Percentiles rank a stretch among this genome's conserved stretches.
Conservation (phyloP, 495 filamentous ascomycete genomes). For the Hypoxylon intermedium region DNA sequence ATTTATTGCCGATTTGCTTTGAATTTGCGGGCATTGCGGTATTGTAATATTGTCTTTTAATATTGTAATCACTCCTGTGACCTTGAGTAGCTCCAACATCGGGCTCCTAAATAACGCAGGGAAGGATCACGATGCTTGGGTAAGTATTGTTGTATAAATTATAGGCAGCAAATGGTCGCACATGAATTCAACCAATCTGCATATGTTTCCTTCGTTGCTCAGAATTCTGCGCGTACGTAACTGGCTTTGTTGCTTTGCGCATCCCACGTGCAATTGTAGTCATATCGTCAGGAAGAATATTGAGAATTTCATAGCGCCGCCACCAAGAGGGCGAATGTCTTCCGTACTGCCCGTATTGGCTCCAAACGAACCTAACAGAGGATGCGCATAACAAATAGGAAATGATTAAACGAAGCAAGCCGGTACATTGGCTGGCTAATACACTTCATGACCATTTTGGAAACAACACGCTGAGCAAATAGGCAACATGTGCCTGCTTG, state of each 20-base stretch:
- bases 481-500: conserved; percentile 34
- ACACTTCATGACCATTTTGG: conserved; percentile 29
- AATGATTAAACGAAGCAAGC: conserved; percentile 5
- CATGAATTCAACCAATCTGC: conserved; percentile 8
- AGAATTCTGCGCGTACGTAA: background rate
- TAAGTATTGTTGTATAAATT: conserved; percentile 9
- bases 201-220: background rate
- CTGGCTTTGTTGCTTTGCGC: background rate
- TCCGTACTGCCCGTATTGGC: background rate
- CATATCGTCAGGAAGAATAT: conserved; percentile 10
- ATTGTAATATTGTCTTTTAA: too few relatives aligned
- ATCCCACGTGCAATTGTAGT: conserved; percentile 15
- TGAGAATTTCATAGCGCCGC: conserved; percentile 3
- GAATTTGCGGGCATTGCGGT: conserved; percentile 25
- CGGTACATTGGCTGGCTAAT: conserved; percentile 16
- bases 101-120: conserved; percentile 26
- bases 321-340: conserved; percentile 7
- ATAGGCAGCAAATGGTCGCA: conserved; percentile 22
- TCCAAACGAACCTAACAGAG: conserved; percentile 20
- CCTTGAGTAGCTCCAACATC: conserved; percentile 17
- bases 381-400: conserved; percentile 2
- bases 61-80: conserved; percentile 29
- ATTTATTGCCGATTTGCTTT: conserved; percentile 20
- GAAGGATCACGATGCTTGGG: conserved; percentile 30
- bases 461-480: conserved; percentile 23